Base-by-base conservation (phyloP, 1,284 basidiomycete species). In the Cutaneotrichosporon sp. region DNA sequence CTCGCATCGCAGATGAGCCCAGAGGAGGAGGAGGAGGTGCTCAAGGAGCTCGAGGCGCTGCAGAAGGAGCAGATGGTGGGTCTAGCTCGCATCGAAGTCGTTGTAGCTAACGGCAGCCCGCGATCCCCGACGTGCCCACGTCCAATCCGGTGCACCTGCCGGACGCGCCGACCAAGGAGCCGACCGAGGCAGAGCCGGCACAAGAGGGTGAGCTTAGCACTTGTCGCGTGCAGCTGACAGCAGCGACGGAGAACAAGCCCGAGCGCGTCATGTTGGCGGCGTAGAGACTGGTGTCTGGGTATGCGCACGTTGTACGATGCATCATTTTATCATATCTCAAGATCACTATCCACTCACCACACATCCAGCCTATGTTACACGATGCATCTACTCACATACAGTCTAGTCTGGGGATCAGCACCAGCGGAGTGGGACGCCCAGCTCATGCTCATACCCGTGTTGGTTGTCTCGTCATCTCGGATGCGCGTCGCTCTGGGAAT, bases 11-110 rank as follows among this genome's bases (percentile, higher is more conserved):
- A 83, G 34, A 85, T 99, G 69, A 89, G 89, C 1, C 77, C 88
- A 5, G 94, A 95, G 58, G 97, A 99, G 60, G 95, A 99, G 75
- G 94, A 97, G 55, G 89, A 87, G 11, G 95, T 99, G 0, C 90
- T 95, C 72, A 82, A 82, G 4, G 95, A 99, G 74, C 82, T 97
- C 38, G 82, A 79, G 34, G 81, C 83, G 56, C 77, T 97, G 20
- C 86, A 95, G 74, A 79, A 78, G 27, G 87, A 89, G 71, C 80
- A 84, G 25, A 33, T 77, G 71, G 75, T 77, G 51, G 50, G 54
- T 54, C 22, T 43, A 16, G n/a, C n/a, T n/a, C n/a, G n/a, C n/a
- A 22, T 29, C 20, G 18, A 38, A 6, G 54, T 6, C 4, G 10
- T n/a, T n/a, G n/a, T n/a, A n/a, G 50, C 50, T 59, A 18, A 59